phyloP scores from a whole-genome alignment of 2,329 filamentous ascomycete species.

The Penicillium occitanis region DNA sequence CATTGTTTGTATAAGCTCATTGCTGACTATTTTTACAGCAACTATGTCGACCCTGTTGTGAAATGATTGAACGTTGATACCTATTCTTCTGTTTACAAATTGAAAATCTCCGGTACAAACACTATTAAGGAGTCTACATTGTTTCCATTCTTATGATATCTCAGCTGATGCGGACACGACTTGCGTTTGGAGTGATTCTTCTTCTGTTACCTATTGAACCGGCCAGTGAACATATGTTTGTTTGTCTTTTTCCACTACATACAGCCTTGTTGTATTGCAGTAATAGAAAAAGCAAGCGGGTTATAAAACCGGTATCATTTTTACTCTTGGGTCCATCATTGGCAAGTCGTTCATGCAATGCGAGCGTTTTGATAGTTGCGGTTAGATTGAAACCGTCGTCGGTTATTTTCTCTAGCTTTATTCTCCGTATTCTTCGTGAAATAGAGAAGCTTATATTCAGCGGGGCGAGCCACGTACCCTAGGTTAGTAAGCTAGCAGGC shows the following conservation, averaged over 20 bases:
- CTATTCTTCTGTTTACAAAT: neutral
- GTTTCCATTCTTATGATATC: constrained; percentile 2
- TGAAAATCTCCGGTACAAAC: neutral
- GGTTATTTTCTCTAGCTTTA: constrained; percentile 4
- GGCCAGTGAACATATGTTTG: neutral
- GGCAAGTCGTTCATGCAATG: neutral
- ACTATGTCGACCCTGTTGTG: constrained; percentile 32
- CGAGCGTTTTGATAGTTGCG: neutral
- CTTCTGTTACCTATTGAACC: neutral
- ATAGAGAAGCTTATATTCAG: neutral
- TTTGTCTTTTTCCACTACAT: neutral
- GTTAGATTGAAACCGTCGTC: neutral
- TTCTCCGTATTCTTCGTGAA: neutral
- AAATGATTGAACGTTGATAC: constrained; percentile 13
- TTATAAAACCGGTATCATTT: neutral
- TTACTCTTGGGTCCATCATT: neutral
- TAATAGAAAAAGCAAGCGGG: constrained; percentile 5
- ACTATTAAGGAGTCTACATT: constrained; percentile 20
- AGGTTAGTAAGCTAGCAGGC: neutral
- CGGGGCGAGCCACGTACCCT: neutral
- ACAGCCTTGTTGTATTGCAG: neutral
- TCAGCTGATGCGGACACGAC: constrained; percentile 9
- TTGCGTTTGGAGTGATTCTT: constrained; percentile 1
- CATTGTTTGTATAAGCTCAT: neutral
- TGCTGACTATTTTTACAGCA: constrained; percentile 27